phyloP scores from a whole-genome alignment of 78 protist species.

The Tieghemostelium lacteum region DNA sequence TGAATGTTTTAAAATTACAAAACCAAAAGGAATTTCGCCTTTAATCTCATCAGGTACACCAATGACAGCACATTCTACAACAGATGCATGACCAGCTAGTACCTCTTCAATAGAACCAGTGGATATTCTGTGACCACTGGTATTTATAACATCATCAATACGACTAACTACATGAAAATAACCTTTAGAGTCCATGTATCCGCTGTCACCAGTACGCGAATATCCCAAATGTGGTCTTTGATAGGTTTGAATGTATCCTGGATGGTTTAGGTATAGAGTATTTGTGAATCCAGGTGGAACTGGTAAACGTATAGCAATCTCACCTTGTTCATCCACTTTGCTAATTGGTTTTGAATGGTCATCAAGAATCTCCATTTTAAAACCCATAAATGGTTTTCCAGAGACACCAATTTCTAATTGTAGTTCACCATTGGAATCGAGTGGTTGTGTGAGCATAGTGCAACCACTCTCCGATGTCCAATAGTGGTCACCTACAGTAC shows the following conservation, averaged over 20 bases:
- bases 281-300: slow-evolving; percentile 71
- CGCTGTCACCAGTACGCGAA: slow-evolving; percentile 84
- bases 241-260: slow-evolving; percentile 8
- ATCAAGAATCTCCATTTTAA: background rate
- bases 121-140: slow-evolving; percentile 83
- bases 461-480: slow-evolving; percentile 47
- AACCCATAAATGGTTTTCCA: background rate
- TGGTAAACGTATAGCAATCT: slow-evolving; percentile 23
- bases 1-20: slow-evolving; percentile 69
- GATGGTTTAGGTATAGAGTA: slow-evolving; percentile 16
- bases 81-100: background rate
- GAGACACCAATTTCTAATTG: background rate
- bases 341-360: background rate
- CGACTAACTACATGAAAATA: slow-evolving; percentile 68
- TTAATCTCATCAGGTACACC: slow-evolving; percentile 82
- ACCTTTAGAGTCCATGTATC: slow-evolving; percentile 26
- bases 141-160: slow-evolving; percentile 90
- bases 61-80: slow-evolving; percentile 86
- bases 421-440: too few relatives aligned
- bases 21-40: slow-evolving; percentile 85
- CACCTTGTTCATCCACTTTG: background rate
- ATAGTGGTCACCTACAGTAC: slow-evolving; percentile 10
- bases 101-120: slow-evolving; percentile 82
- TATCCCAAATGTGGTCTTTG: slow-evolving; percentile 21
- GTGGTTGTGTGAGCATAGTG: background rate